phyloP scores from a whole-genome alignment of 129 eudicot species.

The Gnaphalium uliginosum region DNA sequence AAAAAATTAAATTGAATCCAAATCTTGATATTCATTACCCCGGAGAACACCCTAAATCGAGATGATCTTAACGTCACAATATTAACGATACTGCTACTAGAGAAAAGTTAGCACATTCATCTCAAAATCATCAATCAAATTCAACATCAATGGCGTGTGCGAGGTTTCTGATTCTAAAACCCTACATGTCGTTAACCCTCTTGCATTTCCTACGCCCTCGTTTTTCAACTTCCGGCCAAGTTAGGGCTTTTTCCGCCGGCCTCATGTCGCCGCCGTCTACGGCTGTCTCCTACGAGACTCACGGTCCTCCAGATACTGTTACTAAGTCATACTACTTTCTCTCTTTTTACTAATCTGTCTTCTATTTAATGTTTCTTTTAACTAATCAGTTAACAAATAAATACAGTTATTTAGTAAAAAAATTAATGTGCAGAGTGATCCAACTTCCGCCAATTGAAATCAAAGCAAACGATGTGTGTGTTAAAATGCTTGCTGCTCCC shows the following conservation, averaged over 20 bases:
- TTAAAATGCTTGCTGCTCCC: constrained; percentile 89
- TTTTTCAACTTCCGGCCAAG: constrained; percentile 15
- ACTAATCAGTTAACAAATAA: not conserved
- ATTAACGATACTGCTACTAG: no score
- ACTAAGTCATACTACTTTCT: constrained; percentile 46
- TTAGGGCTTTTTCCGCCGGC: constrained; percentile 52
- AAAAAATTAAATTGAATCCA: no score
- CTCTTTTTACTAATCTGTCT: not conserved
- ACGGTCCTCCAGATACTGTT: constrained; percentile 75
- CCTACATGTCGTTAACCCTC: constrained; percentile 23
- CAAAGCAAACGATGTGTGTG: constrained; percentile 72
- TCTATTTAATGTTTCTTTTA: not conserved
- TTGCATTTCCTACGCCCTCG: constrained; percentile 25
- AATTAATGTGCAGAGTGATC: constrained; percentile 45
- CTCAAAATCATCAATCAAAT: not conserved
- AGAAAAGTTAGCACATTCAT: not conserved
- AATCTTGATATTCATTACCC: no score
- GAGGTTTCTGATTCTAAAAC: constrained; percentile 31
- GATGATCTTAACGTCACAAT: no score
- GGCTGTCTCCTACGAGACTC: constrained; percentile 57
- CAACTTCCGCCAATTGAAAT: constrained; percentile 70
- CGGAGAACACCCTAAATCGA: no score
- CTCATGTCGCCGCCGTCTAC: constrained; percentile 71
- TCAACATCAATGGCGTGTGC: constrained; percentile 40
- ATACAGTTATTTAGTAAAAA: not conserved